These are phyloP conservation scores for Malus sylvestris DNA, from an alignment of 306 rosid genomes.

Conservation along the genomic window DNA sequence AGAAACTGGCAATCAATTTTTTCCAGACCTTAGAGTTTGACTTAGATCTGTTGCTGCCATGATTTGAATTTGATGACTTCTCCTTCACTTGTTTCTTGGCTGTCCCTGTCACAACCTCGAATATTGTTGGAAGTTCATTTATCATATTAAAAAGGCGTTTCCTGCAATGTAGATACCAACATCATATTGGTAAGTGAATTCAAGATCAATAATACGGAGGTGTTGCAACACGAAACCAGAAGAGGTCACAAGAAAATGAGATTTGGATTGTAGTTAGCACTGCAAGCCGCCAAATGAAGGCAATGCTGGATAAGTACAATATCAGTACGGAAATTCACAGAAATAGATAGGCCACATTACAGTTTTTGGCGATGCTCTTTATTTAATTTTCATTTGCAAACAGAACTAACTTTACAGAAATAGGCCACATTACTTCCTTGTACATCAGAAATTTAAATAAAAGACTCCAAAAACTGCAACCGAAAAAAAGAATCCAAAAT, in stretches of 20 bases:
- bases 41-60: constrained; percentile 61
- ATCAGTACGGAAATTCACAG: neutral
- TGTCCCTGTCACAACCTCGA: constrained; percentile 62
- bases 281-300: neutral
- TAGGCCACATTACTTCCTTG: neutral
- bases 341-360: too few relatives aligned
- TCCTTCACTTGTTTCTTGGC: constrained; percentile 71
- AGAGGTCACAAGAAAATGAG: neutral
- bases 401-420: neutral
- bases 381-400: neutral
- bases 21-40: constrained; percentile 56
- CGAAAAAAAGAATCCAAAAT: neutral
- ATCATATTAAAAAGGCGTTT: constrained; percentile 69
- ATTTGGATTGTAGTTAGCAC: neutral
- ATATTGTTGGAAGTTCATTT: constrained; percentile 83
- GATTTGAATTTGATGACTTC: constrained; percentile 60
- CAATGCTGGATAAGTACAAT: neutral
- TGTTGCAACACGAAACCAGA: neutral
- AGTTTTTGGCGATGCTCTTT: neutral
- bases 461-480: neutral
- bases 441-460: neutral
- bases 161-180: constrained; percentile 42
- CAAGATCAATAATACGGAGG: constrained; percentile 3
- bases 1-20: neutral
- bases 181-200: neutral